Evolutionary conservation across 2,329 filamentous ascomycete genomes (phyloP).

Genomic region (Aspergillus brasiliensis): DNA sequence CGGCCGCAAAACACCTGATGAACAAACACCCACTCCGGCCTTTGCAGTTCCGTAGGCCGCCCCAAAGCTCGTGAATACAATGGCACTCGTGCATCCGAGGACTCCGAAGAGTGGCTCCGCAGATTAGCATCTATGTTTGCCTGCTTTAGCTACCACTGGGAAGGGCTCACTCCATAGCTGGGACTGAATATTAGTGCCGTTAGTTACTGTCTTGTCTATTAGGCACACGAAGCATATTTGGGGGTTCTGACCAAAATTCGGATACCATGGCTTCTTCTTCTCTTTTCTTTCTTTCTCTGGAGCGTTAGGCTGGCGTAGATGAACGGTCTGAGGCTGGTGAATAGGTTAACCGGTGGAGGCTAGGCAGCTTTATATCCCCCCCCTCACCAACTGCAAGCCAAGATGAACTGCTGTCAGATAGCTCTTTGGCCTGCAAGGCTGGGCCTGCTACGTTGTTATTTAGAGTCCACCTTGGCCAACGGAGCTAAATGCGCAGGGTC

Average conservation of each 20-base stretch:
- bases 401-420: background rate
- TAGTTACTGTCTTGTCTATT: background rate
- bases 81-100: conserved; percentile 93
- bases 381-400: background rate
- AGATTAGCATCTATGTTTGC: background rate
- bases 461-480: background rate
- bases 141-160: background rate
- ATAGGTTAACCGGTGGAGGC: background rate
- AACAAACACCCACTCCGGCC: conserved; percentile 96
- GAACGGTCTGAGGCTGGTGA: background rate
- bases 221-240: background rate
- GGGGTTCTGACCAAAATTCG: background rate
- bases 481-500: background rate
- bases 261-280: conserved; percentile 1
- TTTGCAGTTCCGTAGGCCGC: conserved; percentile 99
- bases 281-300: background rate
- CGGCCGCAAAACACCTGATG: conserved; percentile 96
- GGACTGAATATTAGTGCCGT: background rate
- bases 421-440: background rate
- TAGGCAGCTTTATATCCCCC: background rate
- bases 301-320: background rate
- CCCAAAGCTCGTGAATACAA: conserved; percentile 94
- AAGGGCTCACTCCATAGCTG: background rate
- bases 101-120: conserved; percentile 85
- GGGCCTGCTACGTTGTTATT: background rate